phyloP scores from a whole-genome alignment of 1,284 basidiomycete genomes.

The Veloboletus limbatus region DNA sequence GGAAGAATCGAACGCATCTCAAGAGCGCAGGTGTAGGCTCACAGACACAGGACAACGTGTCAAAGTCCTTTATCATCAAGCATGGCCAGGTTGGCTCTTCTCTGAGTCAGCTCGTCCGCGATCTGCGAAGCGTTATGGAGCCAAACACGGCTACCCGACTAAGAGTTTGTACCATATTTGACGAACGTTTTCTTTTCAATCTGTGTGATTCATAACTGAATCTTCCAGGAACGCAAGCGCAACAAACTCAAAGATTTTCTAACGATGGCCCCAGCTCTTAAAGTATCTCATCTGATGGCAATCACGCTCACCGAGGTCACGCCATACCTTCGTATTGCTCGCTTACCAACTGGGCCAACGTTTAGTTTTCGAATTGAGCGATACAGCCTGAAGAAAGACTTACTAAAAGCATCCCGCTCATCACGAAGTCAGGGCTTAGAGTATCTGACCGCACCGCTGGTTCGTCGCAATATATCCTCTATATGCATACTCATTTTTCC shows the following conservation, averaged over 20 bases:
- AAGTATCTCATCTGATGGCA: constrained; percentile 91
- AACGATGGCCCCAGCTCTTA: constrained; percentile 87
- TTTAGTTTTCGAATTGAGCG: constrained; percentile 91
- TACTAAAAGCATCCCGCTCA: constrained; percentile 64
- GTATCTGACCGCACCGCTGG: constrained; percentile 83
- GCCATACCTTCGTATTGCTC: constrained; percentile 84
- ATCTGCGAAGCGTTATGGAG: constrained; percentile 95
- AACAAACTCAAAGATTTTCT: constrained; percentile 96
- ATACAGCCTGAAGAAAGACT: constrained; percentile 88
- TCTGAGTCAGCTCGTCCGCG: constrained; percentile 85
- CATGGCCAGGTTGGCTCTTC: constrained; percentile 90
- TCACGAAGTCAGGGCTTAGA: constrained; percentile 80
- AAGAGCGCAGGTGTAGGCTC: constrained; percentile 50
- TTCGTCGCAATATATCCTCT: constrained; percentile 39
- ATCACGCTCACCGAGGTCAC: constrained; percentile 86
- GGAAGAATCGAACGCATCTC: constrained; percentile 86
- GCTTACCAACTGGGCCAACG: constrained; percentile 91
- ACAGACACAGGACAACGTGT: constrained; percentile 41
- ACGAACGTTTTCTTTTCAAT: not conserved
- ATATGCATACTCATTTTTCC: not conserved
- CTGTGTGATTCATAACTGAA: not conserved
- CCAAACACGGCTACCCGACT: constrained; percentile 95
- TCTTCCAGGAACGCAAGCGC: constrained; percentile 76
- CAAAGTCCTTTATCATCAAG: constrained; percentile 89
- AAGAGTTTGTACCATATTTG: constrained; percentile 50